phyloP scores from a whole-genome alignment of 805 yeast genomes.

The Kazachstania martiniae region DNA sequence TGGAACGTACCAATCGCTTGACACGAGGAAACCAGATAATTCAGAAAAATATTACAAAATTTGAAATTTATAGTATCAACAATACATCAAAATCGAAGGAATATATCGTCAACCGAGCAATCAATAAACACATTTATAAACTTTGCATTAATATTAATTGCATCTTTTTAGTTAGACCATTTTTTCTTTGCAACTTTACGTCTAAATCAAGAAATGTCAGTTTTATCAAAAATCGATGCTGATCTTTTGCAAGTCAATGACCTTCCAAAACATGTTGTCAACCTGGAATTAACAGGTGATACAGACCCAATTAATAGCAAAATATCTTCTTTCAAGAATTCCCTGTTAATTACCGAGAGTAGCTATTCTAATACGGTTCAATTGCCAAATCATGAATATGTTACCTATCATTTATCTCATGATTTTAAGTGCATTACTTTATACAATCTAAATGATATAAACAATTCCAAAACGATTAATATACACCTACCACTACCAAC shows the following conservation, averaged over 20 bases:
- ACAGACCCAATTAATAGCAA: neutral
- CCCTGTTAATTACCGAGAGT: constrained; percentile 6
- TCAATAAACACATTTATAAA: too few species aligned
- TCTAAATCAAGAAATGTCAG: constrained; percentile 2
- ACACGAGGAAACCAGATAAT: too few species aligned
- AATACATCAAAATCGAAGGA: too few species aligned
- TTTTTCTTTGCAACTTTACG: too few species aligned
- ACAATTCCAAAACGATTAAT: constrained; percentile 14
- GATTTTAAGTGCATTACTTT: constrained; percentile 13
- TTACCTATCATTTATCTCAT: constrained; percentile 20
- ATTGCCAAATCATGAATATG: constrained; percentile 10
- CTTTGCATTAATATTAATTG: too few species aligned
- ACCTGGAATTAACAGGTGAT: constrained; percentile 10
- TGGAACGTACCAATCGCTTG: too few species aligned
- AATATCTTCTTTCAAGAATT: neutral
- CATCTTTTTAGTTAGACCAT: too few species aligned
- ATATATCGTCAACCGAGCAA: too few species aligned
- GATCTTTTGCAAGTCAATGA: constrained; percentile 15
- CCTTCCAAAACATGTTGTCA: constrained; percentile 8
- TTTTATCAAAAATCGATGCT: constrained; percentile 21
- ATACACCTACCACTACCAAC: constrained; percentile 18
- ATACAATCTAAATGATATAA: constrained; percentile 14
- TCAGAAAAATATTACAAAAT: too few species aligned
- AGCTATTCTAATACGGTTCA: constrained; percentile 15
- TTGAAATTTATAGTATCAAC: too few species aligned